A percentile compares a stretch with the other conserved stretches of the same genome.
phyloP scores from a whole-genome alignment of 306 rosid genomes.

The Calophaca sinica region DNA sequence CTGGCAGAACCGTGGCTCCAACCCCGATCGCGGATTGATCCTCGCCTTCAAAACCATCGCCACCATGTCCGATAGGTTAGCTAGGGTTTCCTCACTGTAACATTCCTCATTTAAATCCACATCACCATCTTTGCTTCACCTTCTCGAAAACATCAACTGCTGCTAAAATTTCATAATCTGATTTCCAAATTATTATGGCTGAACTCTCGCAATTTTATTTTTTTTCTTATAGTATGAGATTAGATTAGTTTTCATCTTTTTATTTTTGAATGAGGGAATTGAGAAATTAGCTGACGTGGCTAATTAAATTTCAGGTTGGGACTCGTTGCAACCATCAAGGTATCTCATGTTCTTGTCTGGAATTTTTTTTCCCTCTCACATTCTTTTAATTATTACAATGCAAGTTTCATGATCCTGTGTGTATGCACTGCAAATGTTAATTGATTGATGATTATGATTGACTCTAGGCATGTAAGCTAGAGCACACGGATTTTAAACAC shows the following conservation, averaged over 20 bases:
- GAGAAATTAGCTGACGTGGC: slow-evolving; percentile 45
- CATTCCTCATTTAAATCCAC: no score
- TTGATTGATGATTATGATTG: background rate
- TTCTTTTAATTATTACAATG: background rate
- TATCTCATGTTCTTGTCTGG: slow-evolving; percentile 43
- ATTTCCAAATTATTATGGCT: background rate
- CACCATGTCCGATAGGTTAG: slow-evolving; percentile 93
- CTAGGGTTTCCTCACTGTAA: slow-evolving; percentile 30
- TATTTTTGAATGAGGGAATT: background rate
- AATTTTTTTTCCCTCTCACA: background rate
- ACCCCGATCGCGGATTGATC: slow-evolving; percentile 89
- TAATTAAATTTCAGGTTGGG: slow-evolving; percentile 87
- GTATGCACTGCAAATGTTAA: slow-evolving; percentile 7
- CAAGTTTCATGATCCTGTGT: background rate
- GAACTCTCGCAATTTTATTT: background rate
- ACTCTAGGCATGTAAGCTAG: background rate
- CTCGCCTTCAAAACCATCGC: slow-evolving; percentile 91
- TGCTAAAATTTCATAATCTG: no score
- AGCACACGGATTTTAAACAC: background rate
- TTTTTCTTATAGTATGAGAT: background rate
- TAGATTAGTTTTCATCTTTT: slow-evolving; percentile 13
- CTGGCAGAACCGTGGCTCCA: slow-evolving; percentile 97
- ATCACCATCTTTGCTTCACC: no score
- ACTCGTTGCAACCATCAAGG: slow-evolving; percentile 96
- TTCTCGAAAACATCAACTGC: no score